Evolutionary conservation across 2,329 filamentous ascomycete species (phyloP).

Genomic region (Aspergillus sp.): DNA sequence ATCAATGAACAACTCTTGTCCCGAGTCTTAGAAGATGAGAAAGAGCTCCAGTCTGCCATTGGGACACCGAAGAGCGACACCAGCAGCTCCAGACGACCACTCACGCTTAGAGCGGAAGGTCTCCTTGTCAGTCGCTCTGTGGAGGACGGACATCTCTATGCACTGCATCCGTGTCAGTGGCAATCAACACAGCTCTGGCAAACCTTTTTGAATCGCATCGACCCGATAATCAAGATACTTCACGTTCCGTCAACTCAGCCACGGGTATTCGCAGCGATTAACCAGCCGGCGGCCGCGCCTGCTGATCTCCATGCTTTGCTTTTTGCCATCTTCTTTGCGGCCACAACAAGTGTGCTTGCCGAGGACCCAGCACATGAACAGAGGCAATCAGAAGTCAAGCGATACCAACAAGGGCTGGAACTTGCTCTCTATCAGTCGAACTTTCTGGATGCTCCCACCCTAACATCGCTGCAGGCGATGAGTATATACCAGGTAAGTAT

Average conservation of each 20-base stretch:
- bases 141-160: conserved; percentile 13
- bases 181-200: conserved; percentile 33
- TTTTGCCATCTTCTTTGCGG: conserved; percentile 32
- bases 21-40: conserved; percentile 29
- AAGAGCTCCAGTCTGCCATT: conserved; percentile 28
- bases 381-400: conserved; percentile 16
- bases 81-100: conserved; percentile 7
- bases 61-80: conserved; percentile 14
- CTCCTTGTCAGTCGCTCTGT: conserved; percentile 24
- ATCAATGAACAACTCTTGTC: conserved; percentile 33
- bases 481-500: conserved; percentile 41
- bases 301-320: conserved; percentile 28
- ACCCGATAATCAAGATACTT: conserved; percentile 31
- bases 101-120: conserved; percentile 24
- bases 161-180: conserved; percentile 25
- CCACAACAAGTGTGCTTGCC: conserved; percentile 23
- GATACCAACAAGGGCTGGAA: conserved; percentile 36
- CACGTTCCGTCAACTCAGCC: conserved; percentile 33
- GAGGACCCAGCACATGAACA: conserved; percentile 19
- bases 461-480: conserved; percentile 34
- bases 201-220: conserved; percentile 29
- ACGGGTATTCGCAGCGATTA: conserved; percentile 31
- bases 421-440: conserved; percentile 42
- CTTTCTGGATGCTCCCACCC: conserved; percentile 45
- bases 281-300: conserved; percentile 19